Conservation (phyloP, 306 rosid genomes). For the Castanea crenata region DNA sequence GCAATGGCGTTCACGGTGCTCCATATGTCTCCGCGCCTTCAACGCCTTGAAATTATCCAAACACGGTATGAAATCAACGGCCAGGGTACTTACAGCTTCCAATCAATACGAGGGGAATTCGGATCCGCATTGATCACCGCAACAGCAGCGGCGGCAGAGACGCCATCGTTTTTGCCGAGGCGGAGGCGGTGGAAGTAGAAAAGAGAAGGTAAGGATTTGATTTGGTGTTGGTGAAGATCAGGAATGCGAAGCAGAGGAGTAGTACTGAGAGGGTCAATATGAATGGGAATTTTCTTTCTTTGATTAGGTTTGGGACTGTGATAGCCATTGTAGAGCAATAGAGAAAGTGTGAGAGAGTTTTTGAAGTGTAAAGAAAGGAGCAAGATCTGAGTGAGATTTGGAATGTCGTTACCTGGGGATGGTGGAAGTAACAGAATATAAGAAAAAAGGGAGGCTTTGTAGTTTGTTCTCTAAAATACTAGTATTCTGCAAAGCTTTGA, state of each 20-base stretch:
- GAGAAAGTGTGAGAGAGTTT: neutral
- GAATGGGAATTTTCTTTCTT: slow-evolving; percentile 61
- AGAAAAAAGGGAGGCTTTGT: neutral
- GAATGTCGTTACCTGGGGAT: slow-evolving; percentile 16
- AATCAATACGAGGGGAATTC: slow-evolving; percentile 14
- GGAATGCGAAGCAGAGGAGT: slow-evolving; percentile 43
- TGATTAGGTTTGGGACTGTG: slow-evolving; percentile 36
- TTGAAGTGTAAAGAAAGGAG: neutral
- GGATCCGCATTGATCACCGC: neutral
- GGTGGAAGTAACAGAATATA: neutral
- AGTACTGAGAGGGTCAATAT: slow-evolving; percentile 46
- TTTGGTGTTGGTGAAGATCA: slow-evolving; percentile 49
- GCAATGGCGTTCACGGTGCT: slow-evolving; percentile 92
- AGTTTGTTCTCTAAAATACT: no score
- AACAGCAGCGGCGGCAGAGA: neutral
- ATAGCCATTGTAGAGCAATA: slow-evolving; percentile 39
- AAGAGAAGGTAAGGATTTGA: slow-evolving; percentile 36
- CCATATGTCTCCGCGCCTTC: slow-evolving; percentile 78
- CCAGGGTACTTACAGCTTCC: slow-evolving; percentile 55
- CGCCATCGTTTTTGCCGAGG: neutral
- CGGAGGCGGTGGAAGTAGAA: slow-evolving; percentile 9
- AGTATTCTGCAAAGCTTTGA: no score
- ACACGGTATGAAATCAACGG: slow-evolving; percentile 76
- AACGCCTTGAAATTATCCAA: slow-evolving; percentile 70
- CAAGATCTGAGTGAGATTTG: neutral